Base-by-base conservation (phyloP, 2,329 filamentous ascomycete genomes). In the Paraphaeosphaeria sporulosa region DNA sequence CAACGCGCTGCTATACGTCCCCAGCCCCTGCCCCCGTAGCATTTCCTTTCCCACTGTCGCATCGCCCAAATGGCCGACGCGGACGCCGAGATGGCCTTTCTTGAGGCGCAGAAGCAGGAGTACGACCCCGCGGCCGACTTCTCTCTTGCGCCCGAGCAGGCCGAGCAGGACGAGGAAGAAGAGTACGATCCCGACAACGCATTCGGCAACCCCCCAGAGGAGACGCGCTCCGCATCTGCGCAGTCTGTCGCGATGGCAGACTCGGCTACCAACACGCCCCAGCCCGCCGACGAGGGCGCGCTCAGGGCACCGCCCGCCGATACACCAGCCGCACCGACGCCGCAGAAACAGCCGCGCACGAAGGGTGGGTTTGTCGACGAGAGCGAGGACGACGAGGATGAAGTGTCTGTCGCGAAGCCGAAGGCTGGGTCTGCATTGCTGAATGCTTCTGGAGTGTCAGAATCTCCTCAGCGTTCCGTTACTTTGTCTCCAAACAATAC, bases 291-390 rank as follows among this genome's bases (percentile, higher is more conserved):
- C 55, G 71, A 71, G 50, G 60, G 65, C 55, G 66, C 67, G 38
- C 50, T 67, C 59, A 69, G 75, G 57, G 67, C 68, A 36, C 65
- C 59, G 61, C 65, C 67, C 32, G 63, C 67, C 57, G 71, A 74
- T 6, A 62, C 61, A 42, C 69, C 72, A 57, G 65, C 72, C 52
- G 75, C 70, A 56, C 67, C 72, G 55, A 63, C 68, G 49, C 71
- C 68, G 50, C 70, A 72, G 57, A 77, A 79, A 66, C 81, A 83
- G 72, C 78, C 83, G 70, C 83, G 81, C 71, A 86, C 82, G 63
- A 83, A 85, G 71, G 86, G 85, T 75, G 86, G 86, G 68, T 88
- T 88, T 81, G 84, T 87, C 77, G 83, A 86, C 74, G 86, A 88
- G 78, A 86, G 87, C 75, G 85, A 87, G 73, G 84, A 85, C 75